Evolutionary conservation across 257 asterid genomes (phyloP).

Genomic region (Nicotiana tomentosiformis): DNA sequence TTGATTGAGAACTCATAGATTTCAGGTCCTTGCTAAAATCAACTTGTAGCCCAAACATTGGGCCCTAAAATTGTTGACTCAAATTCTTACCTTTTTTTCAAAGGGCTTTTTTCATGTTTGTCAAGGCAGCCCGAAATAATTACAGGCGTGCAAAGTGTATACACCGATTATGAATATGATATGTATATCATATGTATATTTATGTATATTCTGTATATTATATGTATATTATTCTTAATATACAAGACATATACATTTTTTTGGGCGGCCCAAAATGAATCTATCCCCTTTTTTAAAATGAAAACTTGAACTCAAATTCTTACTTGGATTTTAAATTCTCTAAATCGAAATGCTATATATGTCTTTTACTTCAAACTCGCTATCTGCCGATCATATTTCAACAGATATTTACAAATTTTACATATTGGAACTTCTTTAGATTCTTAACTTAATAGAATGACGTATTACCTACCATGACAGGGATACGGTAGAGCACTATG

Average conservation of each 20-base stretch:
- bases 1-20: not conserved
- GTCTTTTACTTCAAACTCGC: not conserved
- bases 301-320: not conserved
- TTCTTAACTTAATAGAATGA: not conserved
- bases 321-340: not conserved
- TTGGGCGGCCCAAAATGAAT: not conserved
- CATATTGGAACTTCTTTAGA: not conserved
- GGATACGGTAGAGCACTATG: slow-evolving; percentile 83
- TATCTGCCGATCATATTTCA: not conserved
- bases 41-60: not conserved
- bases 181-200: too few relatives aligned
- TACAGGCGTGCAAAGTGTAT: too few relatives aligned
- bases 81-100: too few relatives aligned
- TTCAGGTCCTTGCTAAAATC: not conserved
- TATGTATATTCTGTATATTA: too few relatives aligned
- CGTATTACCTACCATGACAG: slow-evolving; percentile 24
- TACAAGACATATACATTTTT: too few relatives aligned
- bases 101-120: too few relatives aligned
- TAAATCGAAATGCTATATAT: not conserved
- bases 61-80: not conserved
- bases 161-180: too few relatives aligned
- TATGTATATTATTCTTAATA: too few relatives aligned
- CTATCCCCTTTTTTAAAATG: too few relatives aligned
- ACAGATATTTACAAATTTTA: not conserved
- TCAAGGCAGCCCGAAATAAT: too few relatives aligned